Base-by-base conservation (phyloP, 106 monocot species). In the Agapanthus africanus region DNA sequence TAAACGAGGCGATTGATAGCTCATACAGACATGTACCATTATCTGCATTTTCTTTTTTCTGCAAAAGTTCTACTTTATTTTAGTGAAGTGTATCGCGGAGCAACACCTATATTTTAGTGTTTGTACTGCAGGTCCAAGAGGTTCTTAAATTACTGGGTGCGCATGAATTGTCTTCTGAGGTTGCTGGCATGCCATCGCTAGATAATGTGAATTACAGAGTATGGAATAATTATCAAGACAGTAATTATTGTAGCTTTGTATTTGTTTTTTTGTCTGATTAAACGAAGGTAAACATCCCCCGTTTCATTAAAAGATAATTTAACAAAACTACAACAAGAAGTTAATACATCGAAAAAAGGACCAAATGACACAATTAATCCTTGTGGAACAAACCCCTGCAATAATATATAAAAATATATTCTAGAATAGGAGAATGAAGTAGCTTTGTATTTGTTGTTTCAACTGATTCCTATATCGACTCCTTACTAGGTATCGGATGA, bases 121-220 rank as follows among this genome's bases (percentile, higher is more conserved):
- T 39, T 64, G 23, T 5, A 25, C n/a, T 65, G 23, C 39, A 64
- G 64, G 64, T 64, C 8, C 64, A 64, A 64, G 64, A 37, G 11
- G 64, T 64, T 37, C 22, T 64, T 11, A 11, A 38, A 31, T 39
- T 64, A 25, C 25, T 64, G 39, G 64, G 64, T 39, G 64, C 23
- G 23, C 64, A 64, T 32, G 64, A 64, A 39, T 64, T 64, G 39
- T 25, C 64, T 64, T 15, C 37, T 64, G 64, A 39, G 0, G 3
- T 64, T 22, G 2, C 64, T 37, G 64, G 64, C 10, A 30, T 64
- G 32, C 6, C 19, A 61, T 8, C 11, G 21, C 0, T 23, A 4
- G 35, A 61, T 39, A 37, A 38, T 64, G 64, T 22, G 9, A 38
- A 37, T 39, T 39, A 39, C 64, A 64, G 64, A 23, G 64, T 64